Percentiles rank a stretch among this genome's conserved stretches.
phyloP scores from a whole-genome alignment of 768 basidiomycete genomes.

The Lactarius deliciosus region DNA sequence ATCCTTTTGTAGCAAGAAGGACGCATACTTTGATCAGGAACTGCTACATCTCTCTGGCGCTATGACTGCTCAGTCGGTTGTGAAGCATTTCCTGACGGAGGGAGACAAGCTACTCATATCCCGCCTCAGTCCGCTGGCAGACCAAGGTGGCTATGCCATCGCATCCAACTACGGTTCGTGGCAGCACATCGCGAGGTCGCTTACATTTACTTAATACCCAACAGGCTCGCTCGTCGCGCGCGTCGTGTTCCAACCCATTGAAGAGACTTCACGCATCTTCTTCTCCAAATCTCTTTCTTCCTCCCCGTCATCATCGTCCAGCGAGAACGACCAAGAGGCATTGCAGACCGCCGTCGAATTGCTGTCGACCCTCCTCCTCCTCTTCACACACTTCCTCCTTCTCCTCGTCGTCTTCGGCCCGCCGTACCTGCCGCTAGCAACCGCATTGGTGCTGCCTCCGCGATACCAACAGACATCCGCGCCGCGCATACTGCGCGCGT shows the following conservation, averaged over 20 bases:
- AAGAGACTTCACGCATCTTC: slow-evolving; percentile 87
- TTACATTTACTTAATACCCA: not conserved
- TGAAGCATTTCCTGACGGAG: slow-evolving; percentile 95
- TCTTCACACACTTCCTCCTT: slow-evolving; percentile 69
- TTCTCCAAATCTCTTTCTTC: slow-evolving; percentile 63
- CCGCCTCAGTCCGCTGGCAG: slow-evolving; percentile 74
- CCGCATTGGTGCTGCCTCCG: slow-evolving; percentile 68
- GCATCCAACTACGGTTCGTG: slow-evolving; percentile 90
- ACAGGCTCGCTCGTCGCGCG: slow-evolving; percentile 90
- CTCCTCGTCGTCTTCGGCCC: slow-evolving; percentile 75
- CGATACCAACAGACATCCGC: slow-evolving; percentile 77
- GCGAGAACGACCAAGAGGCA: slow-evolving; percentile 11
- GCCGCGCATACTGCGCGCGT: slow-evolving; percentile 70
- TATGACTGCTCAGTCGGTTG: slow-evolving; percentile 83
- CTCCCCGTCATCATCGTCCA: not conserved
- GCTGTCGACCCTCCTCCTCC: slow-evolving; percentile 49
- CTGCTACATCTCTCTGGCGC: slow-evolving; percentile 67
- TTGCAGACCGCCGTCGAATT: slow-evolving; percentile 46
- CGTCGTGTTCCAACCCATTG: slow-evolving; percentile 92
- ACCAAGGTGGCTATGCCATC: slow-evolving; percentile 94
- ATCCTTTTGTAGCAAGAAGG: slow-evolving; percentile 28
- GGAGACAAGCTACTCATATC: slow-evolving; percentile 91
- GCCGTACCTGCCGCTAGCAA: slow-evolving; percentile 66
- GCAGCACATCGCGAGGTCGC: not conserved
- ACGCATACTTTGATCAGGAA: slow-evolving; percentile 45